Percentiles rank a stretch among this genome's conserved stretches.
phyloP scores from a whole-genome alignment of 768 basidiomycete species.

The Tubosaeta sp. region DNA sequence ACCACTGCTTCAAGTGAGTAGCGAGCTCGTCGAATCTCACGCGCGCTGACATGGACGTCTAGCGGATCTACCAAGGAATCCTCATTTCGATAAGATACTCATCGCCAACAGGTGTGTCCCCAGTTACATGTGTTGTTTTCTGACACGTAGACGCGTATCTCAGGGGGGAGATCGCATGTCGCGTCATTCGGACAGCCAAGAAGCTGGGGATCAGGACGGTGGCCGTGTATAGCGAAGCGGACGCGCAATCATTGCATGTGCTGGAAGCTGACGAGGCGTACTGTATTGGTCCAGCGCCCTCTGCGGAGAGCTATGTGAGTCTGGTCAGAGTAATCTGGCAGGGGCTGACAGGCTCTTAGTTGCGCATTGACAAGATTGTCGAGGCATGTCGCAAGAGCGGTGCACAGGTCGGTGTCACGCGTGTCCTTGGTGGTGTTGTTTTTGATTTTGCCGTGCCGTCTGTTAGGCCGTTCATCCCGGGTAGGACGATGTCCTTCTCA shows the following conservation, averaged over 20 bases:
- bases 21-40: neutral
- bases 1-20: conserved; percentile 18
- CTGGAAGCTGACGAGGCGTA: conserved; percentile 86
- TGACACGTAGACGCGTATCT: neutral
- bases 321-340: neutral
- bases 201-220: conserved; percentile 89
- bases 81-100: conserved; percentile 87
- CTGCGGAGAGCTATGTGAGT: conserved; percentile 82
- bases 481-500: conserved; percentile 33
- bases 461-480: conserved; percentile 88
- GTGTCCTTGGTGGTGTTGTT: neutral
- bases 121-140: neutral
- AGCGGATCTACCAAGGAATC: conserved; percentile 26
- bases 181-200: conserved; percentile 86
- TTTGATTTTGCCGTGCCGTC: neutral
- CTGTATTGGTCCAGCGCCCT: conserved; percentile 89
- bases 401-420: conserved; percentile 60
- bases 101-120: conserved; percentile 71
- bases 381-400: conserved; percentile 77
- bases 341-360: conserved; percentile 37
- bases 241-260: conserved; percentile 78
- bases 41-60: neutral
- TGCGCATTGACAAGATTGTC: conserved; percentile 85
- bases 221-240: conserved; percentile 88
- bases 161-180: conserved; percentile 95